Evolutionary conservation across 495 filamentous ascomycete genomes (phyloP), one percentile per base, ranked within the genome.

Genomic region (Friedmanniomyces simplex): DNA sequence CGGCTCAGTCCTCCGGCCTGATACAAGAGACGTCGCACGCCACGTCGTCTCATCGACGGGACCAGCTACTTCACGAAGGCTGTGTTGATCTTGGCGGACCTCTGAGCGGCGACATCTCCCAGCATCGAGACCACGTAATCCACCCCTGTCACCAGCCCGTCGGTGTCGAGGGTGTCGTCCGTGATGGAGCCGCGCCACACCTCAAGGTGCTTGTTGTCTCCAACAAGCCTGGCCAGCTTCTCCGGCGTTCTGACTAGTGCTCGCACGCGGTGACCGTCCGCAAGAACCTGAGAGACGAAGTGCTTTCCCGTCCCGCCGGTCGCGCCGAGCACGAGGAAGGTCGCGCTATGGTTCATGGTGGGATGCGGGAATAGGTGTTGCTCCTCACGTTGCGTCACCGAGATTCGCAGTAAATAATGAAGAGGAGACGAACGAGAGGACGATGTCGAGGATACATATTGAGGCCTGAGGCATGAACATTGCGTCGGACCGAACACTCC

Each of bases 111-210:
- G 8, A 14, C 24, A 32, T 54, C 52, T 26, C 52, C 52, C 11
- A 54, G 32, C 52, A 54, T 54, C 10, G 52, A 20, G 24, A 54
- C 52, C 2, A 54, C 52, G 37, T 42, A 54, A 16, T 54, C 52
- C 5, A 30, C 37, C 12, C 24, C 52, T 24, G 10, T 21, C 12
- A 54, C 52, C 18, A 54, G 52, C 16, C 24, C 34, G 21, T 54
- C 52, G 34, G 37, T 12, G 20, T 54, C 25, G 49, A 26, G 6
- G 37, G 37, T 21, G 2, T 12, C 16, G 37, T 54, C 52, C 34
- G 52, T 54, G 34, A 54, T 43, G 8, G 52, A 54, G 52, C 52
- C 52, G 7, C 4, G 37, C 20, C 25, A 11, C 21, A 54, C 52
- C 21, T 42, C 34, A 11, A 54, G 52, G 22, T 43, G 45, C 1